Base-by-base conservation (phyloP, 1,284 basidiomycete species). In the Ganoderma meredithae region DNA sequence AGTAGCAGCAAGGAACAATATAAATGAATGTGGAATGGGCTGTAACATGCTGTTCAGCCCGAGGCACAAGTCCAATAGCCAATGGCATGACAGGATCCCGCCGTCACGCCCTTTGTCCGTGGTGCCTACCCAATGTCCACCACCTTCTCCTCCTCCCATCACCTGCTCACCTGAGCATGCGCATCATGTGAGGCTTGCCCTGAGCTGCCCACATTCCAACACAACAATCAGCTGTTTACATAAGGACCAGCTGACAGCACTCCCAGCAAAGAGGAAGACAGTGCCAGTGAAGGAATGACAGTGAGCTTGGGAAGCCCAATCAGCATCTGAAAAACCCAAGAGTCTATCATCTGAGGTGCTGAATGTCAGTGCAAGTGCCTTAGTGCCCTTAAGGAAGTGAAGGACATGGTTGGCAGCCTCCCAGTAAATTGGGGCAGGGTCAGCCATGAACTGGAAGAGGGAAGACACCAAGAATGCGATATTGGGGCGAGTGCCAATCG, bases 281-380 rank as follows among this genome's bases (percentile, higher is more conserved):
- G 70, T 67, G 8, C 70, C 72, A 0, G 64, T 80, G 3, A 81
- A 79, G 0, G 80, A 82, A 8, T 71, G 61, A 0, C 75, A 65
- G 19, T 75, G 76, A 33, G 78, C 74, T 0, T 68, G 62, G 53
- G 79, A 78, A 41, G 77, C 76, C 12, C 77, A 83, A 72, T 84
- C 81, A 0, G 83, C 78, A 69, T 87, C 84, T 0, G 79, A 78
- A 69, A 78, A 86, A 0, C 80, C 83, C 5, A 74, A n/a, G 0
- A 85, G 73, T 2, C 65, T 59, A 3, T 39, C 15, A 0, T 17
- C 13, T 1, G 27, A 40, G 3, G 15, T 4, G 1, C 61, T 33
- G 59, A 62, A 65, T 1, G 56, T 55, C 19, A 69, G 41, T 2
- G 36, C 10, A 55, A 43, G 60, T 25, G 63, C 60, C 1, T 33